phyloP scores from a whole-genome alignment of 2,329 filamentous ascomycete species.

The Shiraia bambusicola region DNA sequence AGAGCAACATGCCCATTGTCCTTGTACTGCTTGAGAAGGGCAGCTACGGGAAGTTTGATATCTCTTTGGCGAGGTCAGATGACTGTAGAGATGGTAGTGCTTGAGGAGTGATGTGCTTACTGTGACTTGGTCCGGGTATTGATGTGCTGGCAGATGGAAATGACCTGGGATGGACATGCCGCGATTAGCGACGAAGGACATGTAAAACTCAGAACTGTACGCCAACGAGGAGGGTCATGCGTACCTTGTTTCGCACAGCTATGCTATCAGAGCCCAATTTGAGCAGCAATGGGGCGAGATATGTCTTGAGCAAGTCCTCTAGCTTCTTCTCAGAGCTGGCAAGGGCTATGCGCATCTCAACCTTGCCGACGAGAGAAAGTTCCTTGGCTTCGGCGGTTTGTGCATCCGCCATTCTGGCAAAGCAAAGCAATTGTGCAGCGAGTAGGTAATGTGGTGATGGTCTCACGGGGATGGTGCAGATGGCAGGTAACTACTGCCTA shows the following conservation, averaged over 20 bases:
- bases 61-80: conserved; percentile 35
- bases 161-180: conserved; percentile 50
- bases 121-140: conserved; percentile 63
- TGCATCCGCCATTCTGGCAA: conserved; percentile 37
- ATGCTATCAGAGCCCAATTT: conserved; percentile 82
- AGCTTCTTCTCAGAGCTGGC: conserved; percentile 84
- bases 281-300: conserved; percentile 77
- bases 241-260: conserved; percentile 75
- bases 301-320: conserved; percentile 72
- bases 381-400: conserved; percentile 64
- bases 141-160: conserved; percentile 70
- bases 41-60: conserved; percentile 80
- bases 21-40: conserved; percentile 87
- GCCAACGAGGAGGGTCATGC: neutral
- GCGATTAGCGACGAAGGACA: conserved; percentile 34
- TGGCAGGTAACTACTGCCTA: no score
- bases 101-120: conserved; percentile 35
- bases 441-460: conserved; percentile 2
- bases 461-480: conserved; percentile 1
- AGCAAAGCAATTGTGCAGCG: conserved; percentile 1
- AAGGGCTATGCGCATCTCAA: conserved; percentile 80
- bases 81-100: neutral
- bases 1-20: conserved; percentile 66
- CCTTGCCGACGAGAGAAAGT: conserved; percentile 78
- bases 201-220: neutral